Conservation (phyloP, 2,329 filamentous ascomycete species). For the Penicillium palitans region DNA sequence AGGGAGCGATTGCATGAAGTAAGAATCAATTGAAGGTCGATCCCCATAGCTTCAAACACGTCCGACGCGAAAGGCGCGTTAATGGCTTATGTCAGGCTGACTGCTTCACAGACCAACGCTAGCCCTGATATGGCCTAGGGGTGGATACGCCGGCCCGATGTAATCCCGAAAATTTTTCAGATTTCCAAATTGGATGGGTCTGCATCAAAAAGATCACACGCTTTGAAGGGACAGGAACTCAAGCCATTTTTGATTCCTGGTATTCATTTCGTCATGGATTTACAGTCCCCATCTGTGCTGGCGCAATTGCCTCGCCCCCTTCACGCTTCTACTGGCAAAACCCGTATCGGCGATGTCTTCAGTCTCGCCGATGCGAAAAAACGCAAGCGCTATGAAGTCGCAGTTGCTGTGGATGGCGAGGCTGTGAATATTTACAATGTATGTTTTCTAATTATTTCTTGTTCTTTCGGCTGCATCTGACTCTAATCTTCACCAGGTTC, state of each 20-base stretch:
- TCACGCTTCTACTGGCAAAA: constrained; percentile 42
- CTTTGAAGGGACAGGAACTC: constrained; percentile 16
- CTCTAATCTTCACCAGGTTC: constrained; percentile 48
- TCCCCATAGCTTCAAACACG: constrained; percentile 18
- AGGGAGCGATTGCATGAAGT: neutral
- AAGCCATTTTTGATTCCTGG: constrained; percentile 8
- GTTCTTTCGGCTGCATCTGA: constrained; percentile 4
- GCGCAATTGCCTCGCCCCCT: constrained; percentile 49
- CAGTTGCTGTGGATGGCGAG: constrained; percentile 60
- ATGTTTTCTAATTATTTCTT: constrained; percentile 17
- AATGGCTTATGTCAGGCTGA: constrained; percentile 24
- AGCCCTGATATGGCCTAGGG: constrained; percentile 14
- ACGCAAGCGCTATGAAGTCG: constrained; percentile 63
- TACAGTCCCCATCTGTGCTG: constrained; percentile 46
- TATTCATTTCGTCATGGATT: constrained; percentile 39
- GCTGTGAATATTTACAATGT: constrained; percentile 65
- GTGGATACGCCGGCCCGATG: constrained; percentile 26
- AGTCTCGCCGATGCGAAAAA: constrained; percentile 58
- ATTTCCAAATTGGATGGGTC: constrained; percentile 24
- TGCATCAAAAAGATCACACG: constrained; percentile 22
- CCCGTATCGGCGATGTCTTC: constrained; percentile 51
- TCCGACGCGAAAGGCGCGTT: constrained; percentile 26
- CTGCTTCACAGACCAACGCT: constrained; percentile 9
- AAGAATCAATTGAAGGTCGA: neutral
- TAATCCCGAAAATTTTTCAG: constrained; percentile 42